These are phyloP conservation scores for Mycosphaerella arachidis DNA, from an alignment of 2,329 filamentous ascomycete genomes.

Conservation along the genomic window DNA sequence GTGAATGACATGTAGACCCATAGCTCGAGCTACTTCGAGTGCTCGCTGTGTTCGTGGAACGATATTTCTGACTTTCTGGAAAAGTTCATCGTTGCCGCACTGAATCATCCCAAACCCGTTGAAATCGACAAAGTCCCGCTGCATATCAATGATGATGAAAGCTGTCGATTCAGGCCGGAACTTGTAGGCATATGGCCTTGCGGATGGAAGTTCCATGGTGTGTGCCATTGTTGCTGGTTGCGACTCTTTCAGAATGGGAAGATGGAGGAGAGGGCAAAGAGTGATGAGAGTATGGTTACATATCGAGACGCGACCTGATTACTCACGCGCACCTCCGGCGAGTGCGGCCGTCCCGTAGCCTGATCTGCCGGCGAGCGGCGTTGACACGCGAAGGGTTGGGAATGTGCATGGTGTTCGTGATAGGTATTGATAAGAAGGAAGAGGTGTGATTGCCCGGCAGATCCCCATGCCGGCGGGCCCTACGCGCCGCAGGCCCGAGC, in stretches of 20 bases:
- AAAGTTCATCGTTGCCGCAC: conserved; percentile 36
- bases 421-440: background rate
- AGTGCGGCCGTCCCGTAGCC: background rate
- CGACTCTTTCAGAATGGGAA: too few relatives aligned
- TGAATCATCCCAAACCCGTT: conserved; percentile 52
- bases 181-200: conserved; percentile 45
- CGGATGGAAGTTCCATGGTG: conserved; percentile 29
- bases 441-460: background rate
- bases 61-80: conserved; percentile 25
- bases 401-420: background rate
- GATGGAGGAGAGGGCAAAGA: background rate
- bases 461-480: background rate
- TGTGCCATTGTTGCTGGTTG: background rate
- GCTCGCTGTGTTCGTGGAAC: conserved; percentile 31
- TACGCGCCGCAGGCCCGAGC: background rate
- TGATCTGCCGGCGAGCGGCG: background rate
- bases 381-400: background rate
- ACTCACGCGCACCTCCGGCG: background rate
- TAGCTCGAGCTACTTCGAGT: conserved; percentile 39
- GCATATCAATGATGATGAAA: conserved; percentile 51
- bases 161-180: conserved; percentile 47
- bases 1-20: conserved; percentile 46
- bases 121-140: conserved; percentile 48
- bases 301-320: background rate
- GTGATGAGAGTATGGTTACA: background rate